These are phyloP conservation scores for Brassica napus DNA, from an alignment of 345 rosid genomes.

Conservation along the genomic window Da-Ae NC_063440.1:20511501-20512000, in stretches of 20 bases:
- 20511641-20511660: slow-evolving; percentile 39
- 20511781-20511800: not conserved
- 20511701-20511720: not conserved
- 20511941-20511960: slow-evolving; percentile 97
- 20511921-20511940: slow-evolving; percentile 98
- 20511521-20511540: slow-evolving; percentile 51
- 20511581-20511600: not conserved
- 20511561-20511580: not conserved
- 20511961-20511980: slow-evolving; percentile 95
- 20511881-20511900: not conserved
- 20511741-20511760: not conserved
- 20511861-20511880: not conserved
- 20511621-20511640: slow-evolving; percentile 21
- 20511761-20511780: not conserved
- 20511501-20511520: slow-evolving; percentile 89
- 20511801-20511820: not conserved
- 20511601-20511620: slow-evolving; percentile 60
- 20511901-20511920: slow-evolving; percentile 47
- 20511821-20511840: not conserved
- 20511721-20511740: not conserved
- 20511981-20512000: slow-evolving; percentile 49
- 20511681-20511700: no score
- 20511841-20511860: not conserved
- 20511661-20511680: no score
- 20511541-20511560: not conserved